Evolutionary conservation across 306 rosid species (phyloP).

Genomic region (Elaeagnus macrophylla): DNA sequence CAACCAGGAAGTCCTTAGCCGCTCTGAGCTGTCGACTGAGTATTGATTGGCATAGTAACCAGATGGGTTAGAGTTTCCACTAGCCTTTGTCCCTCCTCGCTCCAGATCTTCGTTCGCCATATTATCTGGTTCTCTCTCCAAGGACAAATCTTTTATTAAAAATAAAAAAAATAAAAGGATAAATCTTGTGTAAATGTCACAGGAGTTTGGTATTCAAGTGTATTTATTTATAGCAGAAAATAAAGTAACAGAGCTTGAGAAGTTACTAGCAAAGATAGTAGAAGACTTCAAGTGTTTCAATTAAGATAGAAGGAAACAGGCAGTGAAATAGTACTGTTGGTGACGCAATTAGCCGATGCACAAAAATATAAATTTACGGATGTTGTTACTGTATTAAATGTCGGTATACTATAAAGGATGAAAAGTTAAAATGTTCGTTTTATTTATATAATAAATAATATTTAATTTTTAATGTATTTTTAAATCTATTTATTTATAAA

Average conservation of each 20-base stretch:
- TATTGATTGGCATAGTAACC: constrained; percentile 18
- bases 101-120: constrained; percentile 41
- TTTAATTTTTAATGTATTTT: too few species aligned
- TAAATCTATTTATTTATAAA: too few species aligned
- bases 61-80: constrained; percentile 7
- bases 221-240: background rate
- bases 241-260: constrained; percentile 9
- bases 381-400: too few species aligned
- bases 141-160: too few species aligned
- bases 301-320: background rate
- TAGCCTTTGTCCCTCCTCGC: constrained; percentile 31
- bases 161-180: too few species aligned
- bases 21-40: constrained; percentile 27
- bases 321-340: too few species aligned
- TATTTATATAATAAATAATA: too few species aligned
- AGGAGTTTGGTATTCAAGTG: background rate
- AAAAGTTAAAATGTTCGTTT: too few species aligned
- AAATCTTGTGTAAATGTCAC: background rate
- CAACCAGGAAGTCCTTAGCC: constrained; percentile 42
- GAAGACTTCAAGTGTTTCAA: constrained; percentile 4
- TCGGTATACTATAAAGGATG: too few species aligned
- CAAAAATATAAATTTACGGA: too few species aligned
- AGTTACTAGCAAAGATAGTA: constrained; percentile 25
- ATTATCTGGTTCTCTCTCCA: too few species aligned
- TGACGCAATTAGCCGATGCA: too few species aligned